Conservation (phyloP, 1,284 basidiomycete species). For the Amylostereum areolatum region DNA sequence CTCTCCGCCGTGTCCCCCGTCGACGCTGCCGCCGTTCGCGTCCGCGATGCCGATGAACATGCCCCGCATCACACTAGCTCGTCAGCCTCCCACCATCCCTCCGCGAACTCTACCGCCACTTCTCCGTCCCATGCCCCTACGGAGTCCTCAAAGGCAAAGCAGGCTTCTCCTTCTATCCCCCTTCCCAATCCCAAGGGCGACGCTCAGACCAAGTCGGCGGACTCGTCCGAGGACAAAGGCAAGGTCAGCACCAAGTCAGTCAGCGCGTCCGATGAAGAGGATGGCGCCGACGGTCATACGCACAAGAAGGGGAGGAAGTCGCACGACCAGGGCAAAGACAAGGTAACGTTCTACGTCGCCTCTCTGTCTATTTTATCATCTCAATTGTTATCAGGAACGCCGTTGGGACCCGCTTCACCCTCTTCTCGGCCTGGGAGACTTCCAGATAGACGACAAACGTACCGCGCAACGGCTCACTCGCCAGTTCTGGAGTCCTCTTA, state of each 20-base stretch:
- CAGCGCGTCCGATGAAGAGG: neutral
- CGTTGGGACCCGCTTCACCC: constrained; percentile 16
- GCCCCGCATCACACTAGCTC: constrained; percentile 7
- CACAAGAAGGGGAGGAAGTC: constrained; percentile 8
- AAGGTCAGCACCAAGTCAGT: too few relatives aligned
- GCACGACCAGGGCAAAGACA: constrained; percentile 8
- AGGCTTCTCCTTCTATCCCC: constrained; percentile 12
- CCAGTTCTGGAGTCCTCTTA: too few relatives aligned
- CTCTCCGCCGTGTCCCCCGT: constrained; percentile 27
- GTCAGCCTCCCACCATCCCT: constrained; percentile 3
- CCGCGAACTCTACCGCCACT: constrained; percentile 2
- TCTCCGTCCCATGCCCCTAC: constrained; percentile 11
- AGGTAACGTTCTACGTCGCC: constrained; percentile 6
- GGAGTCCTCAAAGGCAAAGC: neutral
- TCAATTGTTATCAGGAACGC: constrained; percentile 3
- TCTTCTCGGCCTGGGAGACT: constrained; percentile 14
- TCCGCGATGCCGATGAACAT: constrained; percentile 15
- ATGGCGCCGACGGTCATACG: constrained; percentile 2
- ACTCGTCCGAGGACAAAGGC: neutral
- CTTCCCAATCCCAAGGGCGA: constrained; percentile 13
- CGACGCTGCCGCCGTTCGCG: constrained; percentile 32
- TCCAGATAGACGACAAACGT: constrained; percentile 17
- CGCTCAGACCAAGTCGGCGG: neutral
- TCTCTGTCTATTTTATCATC: neutral
- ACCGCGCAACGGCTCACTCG: neutral